A percentile compares a stretch with the other conserved stretches of the same genome.
Conservation (phyloP, 2,329 filamentous ascomycete genomes). For the Dendrostoma leiphaemia region DNA sequence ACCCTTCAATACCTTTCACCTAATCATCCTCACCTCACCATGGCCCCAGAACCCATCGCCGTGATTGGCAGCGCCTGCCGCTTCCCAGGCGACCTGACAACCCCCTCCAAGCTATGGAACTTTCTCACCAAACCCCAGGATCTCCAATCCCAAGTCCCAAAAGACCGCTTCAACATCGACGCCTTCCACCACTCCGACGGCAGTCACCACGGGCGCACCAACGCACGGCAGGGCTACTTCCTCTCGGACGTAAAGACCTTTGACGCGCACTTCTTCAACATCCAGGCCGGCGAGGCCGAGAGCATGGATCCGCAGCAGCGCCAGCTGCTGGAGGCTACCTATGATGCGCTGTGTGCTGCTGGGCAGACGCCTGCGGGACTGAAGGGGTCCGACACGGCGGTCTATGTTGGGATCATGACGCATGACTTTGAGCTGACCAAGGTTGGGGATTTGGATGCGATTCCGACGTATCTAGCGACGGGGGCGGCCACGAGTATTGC, state of each 20-base stretch:
- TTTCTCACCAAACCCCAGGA: constrained; percentile 8
- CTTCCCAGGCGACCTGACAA: constrained; percentile 10
- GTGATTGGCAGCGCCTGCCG: constrained; percentile 17
- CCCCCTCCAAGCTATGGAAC: constrained; percentile 15
- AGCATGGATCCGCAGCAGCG: constrained; percentile 13
- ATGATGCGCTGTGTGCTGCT: constrained; percentile 19
- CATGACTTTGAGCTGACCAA: constrained; percentile 25
- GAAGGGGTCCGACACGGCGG: constrained; percentile 25
- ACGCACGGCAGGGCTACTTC: constrained; percentile 23
- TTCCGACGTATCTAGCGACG: constrained; percentile 29
- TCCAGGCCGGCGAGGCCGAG: constrained; percentile 20
- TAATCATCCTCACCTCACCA: no score
- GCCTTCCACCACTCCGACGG: neutral
- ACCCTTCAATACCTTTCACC: no score
- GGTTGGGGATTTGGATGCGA: constrained; percentile 18
- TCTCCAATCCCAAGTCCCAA: neutral
- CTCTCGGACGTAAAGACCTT: neutral
- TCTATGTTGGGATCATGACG: constrained; percentile 26
- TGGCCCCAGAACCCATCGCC: constrained; percentile 17
- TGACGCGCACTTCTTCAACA: constrained; percentile 27
- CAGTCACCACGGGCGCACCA: constrained; percentile 20
- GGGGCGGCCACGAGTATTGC: constrained; percentile 30
- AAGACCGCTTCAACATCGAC: neutral
- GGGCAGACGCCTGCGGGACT: constrained; percentile 22
- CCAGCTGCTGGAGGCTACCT: constrained; percentile 21